phyloP scores from a whole-genome alignment of 306 rosid genomes.

The Quercus suber region DNA sequence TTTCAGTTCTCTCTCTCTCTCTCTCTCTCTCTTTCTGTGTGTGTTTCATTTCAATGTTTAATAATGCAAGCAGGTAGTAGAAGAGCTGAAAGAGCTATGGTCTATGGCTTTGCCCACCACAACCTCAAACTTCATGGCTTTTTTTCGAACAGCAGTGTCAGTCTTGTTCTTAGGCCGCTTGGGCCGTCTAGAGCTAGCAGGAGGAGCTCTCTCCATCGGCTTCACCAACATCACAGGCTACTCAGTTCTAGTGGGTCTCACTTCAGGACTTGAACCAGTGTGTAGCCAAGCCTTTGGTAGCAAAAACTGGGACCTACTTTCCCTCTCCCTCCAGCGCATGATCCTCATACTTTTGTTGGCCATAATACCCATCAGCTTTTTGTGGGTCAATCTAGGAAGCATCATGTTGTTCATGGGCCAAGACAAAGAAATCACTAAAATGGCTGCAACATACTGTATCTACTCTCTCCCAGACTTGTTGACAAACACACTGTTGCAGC shows the following conservation, averaged over 20 bases:
- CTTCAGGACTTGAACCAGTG: constrained; percentile 89
- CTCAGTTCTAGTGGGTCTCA: constrained; percentile 84
- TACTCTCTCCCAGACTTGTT: constrained; percentile 86
- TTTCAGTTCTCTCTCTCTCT: background rate
- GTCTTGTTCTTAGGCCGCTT: constrained; percentile 75
- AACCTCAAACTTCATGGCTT: constrained; percentile 66
- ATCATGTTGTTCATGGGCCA: constrained; percentile 85
- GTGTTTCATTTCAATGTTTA: background rate
- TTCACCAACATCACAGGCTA: constrained; percentile 98
- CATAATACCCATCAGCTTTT: constrained; percentile 57
- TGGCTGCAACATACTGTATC: constrained; percentile 68
- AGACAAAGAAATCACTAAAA: constrained; percentile 53
- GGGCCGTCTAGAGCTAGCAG: constrained; percentile 91
- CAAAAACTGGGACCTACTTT: constrained; percentile 73
- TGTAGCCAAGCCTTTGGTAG: constrained; percentile 88
- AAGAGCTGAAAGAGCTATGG: constrained; percentile 81
- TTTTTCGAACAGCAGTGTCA: constrained; percentile 68
- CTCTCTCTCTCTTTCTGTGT: background rate
- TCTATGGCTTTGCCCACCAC: constrained; percentile 76
- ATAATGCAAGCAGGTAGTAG: constrained; percentile 47
- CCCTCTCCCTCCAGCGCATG: constrained; percentile 80
- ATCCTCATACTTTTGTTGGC: constrained; percentile 68
- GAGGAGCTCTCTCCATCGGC: constrained; percentile 91
- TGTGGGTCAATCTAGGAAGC: constrained; percentile 69
- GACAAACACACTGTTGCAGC: constrained; percentile 67